Conservation (phyloP, 1,284 basidiomycete species). For the Pseudomicrostroma phylloplanum region DNA sequence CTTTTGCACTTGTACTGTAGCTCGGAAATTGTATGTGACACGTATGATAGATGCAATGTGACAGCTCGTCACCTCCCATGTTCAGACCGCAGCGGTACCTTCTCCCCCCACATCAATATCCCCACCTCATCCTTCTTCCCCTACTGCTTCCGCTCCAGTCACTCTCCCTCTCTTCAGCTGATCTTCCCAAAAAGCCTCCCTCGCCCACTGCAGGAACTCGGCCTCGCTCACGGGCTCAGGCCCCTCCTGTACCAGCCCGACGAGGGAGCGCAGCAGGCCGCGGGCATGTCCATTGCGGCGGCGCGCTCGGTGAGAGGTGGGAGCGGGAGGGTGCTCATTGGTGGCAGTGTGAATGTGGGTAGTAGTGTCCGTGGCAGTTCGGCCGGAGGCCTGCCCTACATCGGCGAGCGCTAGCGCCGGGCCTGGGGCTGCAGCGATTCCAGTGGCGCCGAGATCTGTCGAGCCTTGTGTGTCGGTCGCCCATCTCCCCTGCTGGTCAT, state of each 20-base stretch:
- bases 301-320: too few relatives aligned
- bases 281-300: background rate
- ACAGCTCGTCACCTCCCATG: background rate
- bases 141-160: background rate
- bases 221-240: conserved; percentile 2
- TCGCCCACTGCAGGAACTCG: conserved; percentile 14
- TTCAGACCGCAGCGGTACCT: background rate
- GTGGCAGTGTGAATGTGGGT: too few relatives aligned
- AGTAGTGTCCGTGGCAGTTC: too few relatives aligned
- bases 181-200: conserved; percentile 12
- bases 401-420: too few relatives aligned
- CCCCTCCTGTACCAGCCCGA: background rate
- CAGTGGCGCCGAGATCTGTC: too few relatives aligned
- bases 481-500: background rate
- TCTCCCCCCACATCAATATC: background rate
- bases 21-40: background rate
- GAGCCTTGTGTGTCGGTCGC: too few relatives aligned
- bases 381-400: too few relatives aligned
- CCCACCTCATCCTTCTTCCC: background rate
- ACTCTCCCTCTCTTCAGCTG: background rate
- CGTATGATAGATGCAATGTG: background rate
- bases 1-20: background rate
- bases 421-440: too few relatives aligned
- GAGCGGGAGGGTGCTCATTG: too few relatives aligned
- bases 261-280: background rate